Evolutionary conservation across 2,329 filamentous ascomycete genomes (phyloP).

Genomic region (Venturia carpophila): DNA sequence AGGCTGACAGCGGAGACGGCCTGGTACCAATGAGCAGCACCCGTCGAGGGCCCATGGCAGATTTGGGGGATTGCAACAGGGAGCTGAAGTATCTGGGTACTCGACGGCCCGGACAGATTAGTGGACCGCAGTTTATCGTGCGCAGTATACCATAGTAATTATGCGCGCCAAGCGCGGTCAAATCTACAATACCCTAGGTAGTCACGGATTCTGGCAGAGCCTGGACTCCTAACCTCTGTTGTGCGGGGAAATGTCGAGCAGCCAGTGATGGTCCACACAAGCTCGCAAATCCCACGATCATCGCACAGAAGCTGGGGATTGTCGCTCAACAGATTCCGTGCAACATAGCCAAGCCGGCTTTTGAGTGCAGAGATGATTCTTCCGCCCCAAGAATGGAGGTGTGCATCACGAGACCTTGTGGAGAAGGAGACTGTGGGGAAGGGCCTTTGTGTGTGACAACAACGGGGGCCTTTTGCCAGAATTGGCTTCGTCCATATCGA

Average conservation of each 20-base stretch:
- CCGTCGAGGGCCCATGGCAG: neutral
- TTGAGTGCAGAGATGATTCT: neutral
- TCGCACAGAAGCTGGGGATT: neutral
- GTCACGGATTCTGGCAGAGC: neutral
- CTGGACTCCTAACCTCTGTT: neutral
- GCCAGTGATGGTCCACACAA: neutral
- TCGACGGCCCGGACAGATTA: neutral
- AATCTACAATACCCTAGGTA: neutral
- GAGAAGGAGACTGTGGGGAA: neutral
- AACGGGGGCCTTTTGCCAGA: neutral
- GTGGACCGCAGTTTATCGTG: conserved; percentile 1
- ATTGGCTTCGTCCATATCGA: neutral
- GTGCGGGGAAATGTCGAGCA: conserved; percentile 2
- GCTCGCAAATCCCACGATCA: neutral
- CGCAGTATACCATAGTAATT: neutral
- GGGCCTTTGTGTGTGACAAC: neutral
- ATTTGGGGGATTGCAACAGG: neutral
- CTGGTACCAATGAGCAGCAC: neutral
- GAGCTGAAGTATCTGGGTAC: neutral
- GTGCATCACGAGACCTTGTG: neutral
- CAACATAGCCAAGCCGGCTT: neutral
- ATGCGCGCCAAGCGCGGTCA: conserved; percentile 1
- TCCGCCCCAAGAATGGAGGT: neutral
- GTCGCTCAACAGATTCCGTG: conserved; percentile 1
- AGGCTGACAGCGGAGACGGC: neutral